Evolutionary conservation across 2,329 filamentous ascomycete species (phyloP).

Genomic region (Tolypocladium guangdongense): DNA sequence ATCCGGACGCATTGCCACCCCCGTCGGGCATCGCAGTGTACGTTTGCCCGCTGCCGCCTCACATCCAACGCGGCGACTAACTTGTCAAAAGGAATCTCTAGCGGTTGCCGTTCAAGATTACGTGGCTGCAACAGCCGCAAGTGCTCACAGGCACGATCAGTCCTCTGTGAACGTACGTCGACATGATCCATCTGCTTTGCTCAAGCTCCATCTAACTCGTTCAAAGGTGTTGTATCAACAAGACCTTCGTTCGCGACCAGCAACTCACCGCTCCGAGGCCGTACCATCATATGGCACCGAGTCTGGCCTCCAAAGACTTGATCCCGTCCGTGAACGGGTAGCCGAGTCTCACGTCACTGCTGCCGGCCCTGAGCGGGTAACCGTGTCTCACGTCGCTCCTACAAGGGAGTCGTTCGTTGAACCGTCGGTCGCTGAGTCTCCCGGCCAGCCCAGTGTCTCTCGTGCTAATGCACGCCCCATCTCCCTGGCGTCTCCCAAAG

Average conservation of each 20-base stretch:
- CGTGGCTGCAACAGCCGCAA: neutral
- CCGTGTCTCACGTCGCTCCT: neutral
- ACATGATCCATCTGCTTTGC: no score
- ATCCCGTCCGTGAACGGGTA: neutral
- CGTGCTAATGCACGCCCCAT: neutral
- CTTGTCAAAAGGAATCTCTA: neutral
- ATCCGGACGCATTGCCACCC: neutral
- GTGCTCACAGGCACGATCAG: neutral
- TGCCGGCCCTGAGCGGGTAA: neutral
- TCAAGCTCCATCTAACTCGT: neutral
- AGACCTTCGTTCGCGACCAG: neutral
- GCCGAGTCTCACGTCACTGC: neutral
- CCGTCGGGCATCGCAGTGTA: neutral
- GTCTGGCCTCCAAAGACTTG: neutral
- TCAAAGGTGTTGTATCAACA: neutral
- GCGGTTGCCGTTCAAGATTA: constrained; percentile 1
- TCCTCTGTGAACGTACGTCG: neutral
- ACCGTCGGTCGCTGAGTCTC: neutral
- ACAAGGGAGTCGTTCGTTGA: neutral
- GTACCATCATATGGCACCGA: neutral
- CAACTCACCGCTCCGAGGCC: neutral
- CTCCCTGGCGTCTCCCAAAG: neutral
- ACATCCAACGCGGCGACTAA: neutral
- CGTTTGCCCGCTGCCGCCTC: neutral
- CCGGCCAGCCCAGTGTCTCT: neutral